These are phyloP conservation scores for Guyanaporus albipodus DNA, from an alignment of 768 basidiomycete species.

Conservation along the genomic window DNA sequence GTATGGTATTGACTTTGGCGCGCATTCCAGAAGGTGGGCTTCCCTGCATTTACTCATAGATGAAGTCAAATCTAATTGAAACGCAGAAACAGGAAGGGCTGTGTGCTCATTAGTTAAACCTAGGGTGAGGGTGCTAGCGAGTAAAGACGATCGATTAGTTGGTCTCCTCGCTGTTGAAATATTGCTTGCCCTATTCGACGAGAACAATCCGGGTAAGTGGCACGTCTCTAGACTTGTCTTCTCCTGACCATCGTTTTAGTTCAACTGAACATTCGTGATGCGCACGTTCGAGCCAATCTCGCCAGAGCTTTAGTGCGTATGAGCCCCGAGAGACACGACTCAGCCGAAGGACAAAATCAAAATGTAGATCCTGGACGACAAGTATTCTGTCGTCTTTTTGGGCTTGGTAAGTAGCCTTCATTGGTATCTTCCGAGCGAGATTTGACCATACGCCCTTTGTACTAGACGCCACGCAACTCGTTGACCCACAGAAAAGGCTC, in stretches of 20 bases:
- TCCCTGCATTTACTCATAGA: background rate
- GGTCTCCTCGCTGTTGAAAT: constrained; percentile 22
- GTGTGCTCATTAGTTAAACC: constrained; percentile 7
- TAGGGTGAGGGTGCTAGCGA: constrained; percentile 15
- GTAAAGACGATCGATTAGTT: constrained; percentile 4
- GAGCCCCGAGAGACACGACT: background rate
- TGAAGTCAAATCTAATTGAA: no score
- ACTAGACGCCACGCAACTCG: constrained; percentile 6
- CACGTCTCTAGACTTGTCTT: background rate
- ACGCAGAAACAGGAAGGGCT: background rate
- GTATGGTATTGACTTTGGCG: constrained; percentile 16
- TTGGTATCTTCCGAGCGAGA: background rate
- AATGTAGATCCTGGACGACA: background rate
- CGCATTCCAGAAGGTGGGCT: constrained; percentile 16
- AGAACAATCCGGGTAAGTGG: constrained; percentile 1
- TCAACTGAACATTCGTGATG: constrained; percentile 4
- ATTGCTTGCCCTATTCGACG: constrained; percentile 11
- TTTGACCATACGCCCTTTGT: background rate
- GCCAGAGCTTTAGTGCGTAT: constrained; percentile 12
- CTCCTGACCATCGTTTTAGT: background rate
- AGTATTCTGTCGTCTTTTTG: constrained; percentile 14
- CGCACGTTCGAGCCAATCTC: constrained; percentile 15
- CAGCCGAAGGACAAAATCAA: background rate
- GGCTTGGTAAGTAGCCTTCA: constrained; percentile 10
- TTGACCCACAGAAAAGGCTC: constrained; percentile 2